A percentile compares a stretch with the other conserved stretches of the same genome.
Conservation (phyloP, 2,329 filamentous ascomycete genomes). For the Alternaria panax region DNA sequence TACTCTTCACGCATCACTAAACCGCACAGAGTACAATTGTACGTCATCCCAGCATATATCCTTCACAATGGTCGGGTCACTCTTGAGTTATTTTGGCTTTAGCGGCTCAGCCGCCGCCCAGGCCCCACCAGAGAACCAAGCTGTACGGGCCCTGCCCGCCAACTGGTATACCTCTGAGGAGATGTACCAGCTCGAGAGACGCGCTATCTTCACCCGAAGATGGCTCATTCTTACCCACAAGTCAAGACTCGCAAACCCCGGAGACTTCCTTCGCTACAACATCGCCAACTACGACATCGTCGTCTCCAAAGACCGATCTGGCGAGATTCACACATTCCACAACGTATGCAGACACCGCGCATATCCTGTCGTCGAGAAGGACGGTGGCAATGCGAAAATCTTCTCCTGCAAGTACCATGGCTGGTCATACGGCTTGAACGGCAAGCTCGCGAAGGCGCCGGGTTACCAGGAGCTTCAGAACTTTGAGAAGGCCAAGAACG, state of each 20-base stretch:
- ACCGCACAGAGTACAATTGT: background rate
- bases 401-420: conserved; percentile 57
- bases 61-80: conserved; percentile 33
- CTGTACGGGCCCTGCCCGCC: conserved; percentile 53
- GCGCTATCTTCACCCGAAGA: conserved; percentile 62
- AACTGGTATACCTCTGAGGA: conserved; percentile 53
- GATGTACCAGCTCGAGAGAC: conserved; percentile 57
- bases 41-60: background rate
- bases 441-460: conserved; percentile 54
- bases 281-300: conserved; percentile 54
- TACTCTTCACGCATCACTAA: background rate
- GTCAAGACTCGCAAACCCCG: conserved; percentile 58
- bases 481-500: conserved; percentile 52
- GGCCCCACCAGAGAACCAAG: conserved; percentile 23
- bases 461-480: conserved; percentile 51
- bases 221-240: conserved; percentile 65
- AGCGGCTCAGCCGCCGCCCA: conserved; percentile 24
- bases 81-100: conserved; percentile 39
- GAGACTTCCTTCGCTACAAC: conserved; percentile 64
- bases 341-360: conserved; percentile 57
- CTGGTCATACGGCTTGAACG: conserved; percentile 56
- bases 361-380: conserved; percentile 52
- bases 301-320: conserved; percentile 49
- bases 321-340: conserved; percentile 53
- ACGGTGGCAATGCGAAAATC: conserved; percentile 49